Percentiles rank a stretch among this genome's conserved stretches.
These are phyloP conservation scores for Neurospora sp. DNA, from an alignment of 495 filamentous ascomycete genomes.

Conservation along the genomic window DNA sequence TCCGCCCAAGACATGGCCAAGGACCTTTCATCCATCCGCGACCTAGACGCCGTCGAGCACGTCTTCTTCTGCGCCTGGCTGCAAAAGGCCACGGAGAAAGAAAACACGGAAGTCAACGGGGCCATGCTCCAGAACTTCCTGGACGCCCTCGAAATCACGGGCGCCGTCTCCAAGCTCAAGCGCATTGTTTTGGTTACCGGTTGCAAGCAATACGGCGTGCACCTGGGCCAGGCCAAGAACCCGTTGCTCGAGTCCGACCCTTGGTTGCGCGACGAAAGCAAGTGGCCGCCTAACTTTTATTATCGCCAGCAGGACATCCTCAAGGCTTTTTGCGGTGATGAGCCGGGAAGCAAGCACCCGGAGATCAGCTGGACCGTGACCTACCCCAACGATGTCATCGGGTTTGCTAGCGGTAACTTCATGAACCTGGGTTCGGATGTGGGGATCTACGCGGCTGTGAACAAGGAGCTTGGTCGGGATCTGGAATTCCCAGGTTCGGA, in stretches of 20 bases:
- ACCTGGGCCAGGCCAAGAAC: conserved; percentile 43
- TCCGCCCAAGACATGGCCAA: conserved; percentile 34
- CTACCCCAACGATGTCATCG: conserved; percentile 46
- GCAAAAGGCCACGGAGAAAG: conserved; percentile 32
- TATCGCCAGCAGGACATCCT: conserved; percentile 39
- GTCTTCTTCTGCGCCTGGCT: conserved; percentile 42
- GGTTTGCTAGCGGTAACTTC: conserved; percentile 40
- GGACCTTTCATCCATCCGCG: conserved; percentile 28
- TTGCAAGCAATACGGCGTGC: conserved; percentile 48
- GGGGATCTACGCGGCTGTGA: conserved; percentile 41
- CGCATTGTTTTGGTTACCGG: conserved; percentile 45
- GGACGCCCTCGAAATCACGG: conserved; percentile 34
- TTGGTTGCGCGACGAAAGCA: conserved; percentile 9
- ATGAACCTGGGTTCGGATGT: conserved; percentile 45
- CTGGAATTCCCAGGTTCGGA: conserved; percentile 40
- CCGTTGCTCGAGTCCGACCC: conserved; percentile 38
- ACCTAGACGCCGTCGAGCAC: conserved; percentile 20
- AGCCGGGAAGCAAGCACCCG: conserved; percentile 10
- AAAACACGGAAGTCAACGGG: conserved; percentile 35
- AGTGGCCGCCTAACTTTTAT: conserved; percentile 39
- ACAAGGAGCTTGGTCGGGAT: conserved; percentile 35
- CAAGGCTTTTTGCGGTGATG: conserved; percentile 9
- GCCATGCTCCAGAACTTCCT: conserved; percentile 44
- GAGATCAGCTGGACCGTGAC: conserved; percentile 38
- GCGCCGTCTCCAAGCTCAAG: conserved; percentile 32